phyloP scores from a whole-genome alignment of 805 yeast genomes.

The Danielozyma ontarioensis region DNA sequence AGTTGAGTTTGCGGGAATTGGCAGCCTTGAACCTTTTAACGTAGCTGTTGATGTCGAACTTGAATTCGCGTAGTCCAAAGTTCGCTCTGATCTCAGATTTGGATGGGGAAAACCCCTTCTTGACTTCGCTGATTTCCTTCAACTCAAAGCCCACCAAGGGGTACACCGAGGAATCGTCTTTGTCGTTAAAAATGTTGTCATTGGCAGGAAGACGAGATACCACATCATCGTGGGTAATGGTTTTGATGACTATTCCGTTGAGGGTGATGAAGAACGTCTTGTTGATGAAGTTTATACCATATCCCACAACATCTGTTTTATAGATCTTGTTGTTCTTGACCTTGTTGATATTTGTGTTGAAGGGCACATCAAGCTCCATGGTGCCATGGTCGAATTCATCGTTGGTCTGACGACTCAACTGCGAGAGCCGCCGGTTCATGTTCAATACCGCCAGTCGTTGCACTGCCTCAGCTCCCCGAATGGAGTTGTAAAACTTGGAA shows the following conservation, averaged over 20 bases:
- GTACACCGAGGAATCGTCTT: slow-evolving; percentile 17
- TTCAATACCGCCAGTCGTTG: slow-evolving; percentile 28
- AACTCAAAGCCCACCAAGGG: slow-evolving; percentile 32
- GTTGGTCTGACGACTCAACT: slow-evolving; percentile 19
- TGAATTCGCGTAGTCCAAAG: slow-evolving; percentile 53
- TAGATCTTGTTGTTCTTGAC: slow-evolving; percentile 31
- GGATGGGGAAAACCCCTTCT: slow-evolving; percentile 5
- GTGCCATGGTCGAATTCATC: slow-evolving; percentile 28
- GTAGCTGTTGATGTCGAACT: slow-evolving; percentile 56
- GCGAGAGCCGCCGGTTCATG: slow-evolving; percentile 32
- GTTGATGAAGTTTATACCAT: slow-evolving; percentile 70
- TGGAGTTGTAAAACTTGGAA: slow-evolving; percentile 33
- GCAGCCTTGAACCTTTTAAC: slow-evolving; percentile 38
- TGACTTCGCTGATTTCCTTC: slow-evolving; percentile 10
- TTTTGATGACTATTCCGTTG: slow-evolving; percentile 53
- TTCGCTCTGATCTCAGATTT: slow-evolving; percentile 39
- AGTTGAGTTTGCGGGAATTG: slow-evolving; percentile 1
- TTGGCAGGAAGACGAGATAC: slow-evolving; percentile 4
- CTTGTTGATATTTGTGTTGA: slow-evolving; percentile 16
- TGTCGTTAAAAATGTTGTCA: slow-evolving; percentile 16
- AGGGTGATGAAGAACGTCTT: slow-evolving; percentile 70
- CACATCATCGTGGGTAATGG: slow-evolving; percentile 8
- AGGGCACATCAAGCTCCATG: slow-evolving; percentile 31
- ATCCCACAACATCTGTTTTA: slow-evolving; percentile 64
- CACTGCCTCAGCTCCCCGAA: slow-evolving; percentile 23